Percentiles rank a stretch among this genome's conserved stretches.
These are phyloP conservation scores for Lumnitzera littorea DNA, from an alignment of 345 rosid genomes.

Conservation along the genomic window DNA sequence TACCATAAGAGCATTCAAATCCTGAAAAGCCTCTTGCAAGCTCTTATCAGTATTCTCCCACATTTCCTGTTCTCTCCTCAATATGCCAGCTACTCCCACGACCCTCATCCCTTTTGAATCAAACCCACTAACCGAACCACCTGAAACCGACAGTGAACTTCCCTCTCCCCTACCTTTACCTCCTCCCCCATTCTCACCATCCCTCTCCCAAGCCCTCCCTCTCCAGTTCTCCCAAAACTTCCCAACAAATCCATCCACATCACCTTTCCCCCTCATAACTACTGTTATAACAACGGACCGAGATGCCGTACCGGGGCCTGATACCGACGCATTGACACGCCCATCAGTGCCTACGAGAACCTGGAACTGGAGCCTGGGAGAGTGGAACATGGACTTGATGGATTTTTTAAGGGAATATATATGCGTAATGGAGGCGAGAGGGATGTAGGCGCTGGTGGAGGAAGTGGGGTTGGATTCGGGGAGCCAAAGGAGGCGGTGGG, in stretches of 20 bases:
- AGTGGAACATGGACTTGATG: constrained; percentile 68
- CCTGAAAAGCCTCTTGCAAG: constrained; percentile 93
- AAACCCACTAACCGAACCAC: constrained; percentile 34
- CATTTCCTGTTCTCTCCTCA: constrained; percentile 87
- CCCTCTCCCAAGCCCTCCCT: constrained; percentile 67
- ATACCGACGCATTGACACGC: constrained; percentile 12
- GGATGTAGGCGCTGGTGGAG: constrained; percentile 24
- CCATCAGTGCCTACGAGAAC: constrained; percentile 25
- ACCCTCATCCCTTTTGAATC: constrained; percentile 79
- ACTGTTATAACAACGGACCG: constrained; percentile 50
- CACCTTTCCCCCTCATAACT: constrained; percentile 79
- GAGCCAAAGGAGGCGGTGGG: constrained; percentile 89
- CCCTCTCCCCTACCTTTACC: constrained; percentile 22
- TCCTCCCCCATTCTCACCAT: constrained; percentile 12
- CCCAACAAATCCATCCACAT: constrained; percentile 61
- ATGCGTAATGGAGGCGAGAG: constrained; percentile 42
- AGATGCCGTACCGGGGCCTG: constrained; percentile 18
- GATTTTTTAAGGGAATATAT: constrained; percentile 41
- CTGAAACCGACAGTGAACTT: constrained; percentile 17
- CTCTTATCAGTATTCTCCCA: constrained; percentile 97
- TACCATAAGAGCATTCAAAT: constrained; percentile 95
- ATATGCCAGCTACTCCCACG: constrained; percentile 91
- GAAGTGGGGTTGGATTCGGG: constrained; percentile 29
- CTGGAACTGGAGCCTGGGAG: constrained; percentile 83
- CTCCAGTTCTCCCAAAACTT: constrained; percentile 84